Base-by-base conservation (phyloP, 2,329 filamentous ascomycete genomes). In the Colletotrichum siamense region DNA sequence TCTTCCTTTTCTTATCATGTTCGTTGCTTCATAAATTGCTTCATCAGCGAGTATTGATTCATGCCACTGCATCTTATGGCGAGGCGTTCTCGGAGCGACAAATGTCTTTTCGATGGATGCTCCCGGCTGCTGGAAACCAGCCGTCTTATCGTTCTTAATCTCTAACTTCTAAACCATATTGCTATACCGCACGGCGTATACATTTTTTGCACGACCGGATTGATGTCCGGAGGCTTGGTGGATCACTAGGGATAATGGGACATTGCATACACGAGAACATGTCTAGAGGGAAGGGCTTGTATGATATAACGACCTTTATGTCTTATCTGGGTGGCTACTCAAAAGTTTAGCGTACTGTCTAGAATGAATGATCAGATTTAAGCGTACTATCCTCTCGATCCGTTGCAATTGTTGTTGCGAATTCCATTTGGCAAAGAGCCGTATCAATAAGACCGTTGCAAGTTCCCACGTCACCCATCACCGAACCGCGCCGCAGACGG, bases 111-210 rank as follows among this genome's bases (percentile, higher is more conserved):
- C 13, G 28, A 44, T 24, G 28, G 22, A 13, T 49, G 32, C n/a
- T 63, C 70, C 12, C 12, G 26, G 73, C 73, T 73, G 64, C 73
- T 73, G 73, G 73, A 26, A n/a, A 12, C n/a, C 57, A 63, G 68
- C 57, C 68, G 6, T 34, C n/a, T 61, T 61, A 61, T 26, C 49
- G 12, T 70, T 71, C 59, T 65, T 73, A 73, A 76, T 68, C 26
- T 49, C 28, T 59, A 69, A 73, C 24, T 68, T 65, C 18, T 36
- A 44, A 76, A 68, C 22, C n/a, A 61, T 65, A 36, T 26, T 49
- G 63, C 16, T 18, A 26, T 26, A 26, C 22, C 24, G 13, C 22
- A 7, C 52, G 24, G 8, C 57, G 22, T 15, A 39, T 30, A 34
- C 26, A 18, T 59, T 52, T 63, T 10, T 36, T n/a, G 18, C 22